A percentile compares a stretch with the other conserved stretches of the same genome.
Evolutionary conservation across 176 grass and related monocot species (phyloP).

Genomic region (Ananas comosus): DNA sequence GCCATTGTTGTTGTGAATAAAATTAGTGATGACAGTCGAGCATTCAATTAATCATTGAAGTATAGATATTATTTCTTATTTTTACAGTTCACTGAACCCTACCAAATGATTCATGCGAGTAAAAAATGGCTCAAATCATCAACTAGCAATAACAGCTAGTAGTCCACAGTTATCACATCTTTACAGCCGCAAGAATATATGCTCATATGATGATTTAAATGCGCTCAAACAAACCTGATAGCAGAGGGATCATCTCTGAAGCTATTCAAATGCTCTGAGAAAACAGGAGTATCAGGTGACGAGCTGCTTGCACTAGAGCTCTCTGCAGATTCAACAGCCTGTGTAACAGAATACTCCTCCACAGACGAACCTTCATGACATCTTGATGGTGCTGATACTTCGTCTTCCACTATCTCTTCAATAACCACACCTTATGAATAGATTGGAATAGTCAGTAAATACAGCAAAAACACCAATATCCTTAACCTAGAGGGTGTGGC

Average conservation of each 20-base stretch:
- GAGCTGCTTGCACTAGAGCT: constrained; percentile 19
- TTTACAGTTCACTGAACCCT: background rate
- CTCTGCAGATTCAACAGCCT: constrained; percentile 35
- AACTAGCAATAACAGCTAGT: background rate
- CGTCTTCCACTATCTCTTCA: constrained; percentile 80
- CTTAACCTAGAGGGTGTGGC: background rate
- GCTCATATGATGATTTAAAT: background rate
- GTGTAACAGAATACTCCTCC: constrained; percentile 29
- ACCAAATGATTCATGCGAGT: background rate
- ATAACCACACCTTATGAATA: constrained; percentile 55
- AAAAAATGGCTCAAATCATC: background rate
- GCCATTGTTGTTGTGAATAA: too few relatives aligned
- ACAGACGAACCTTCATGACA: constrained; percentile 37
- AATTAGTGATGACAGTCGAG: too few relatives aligned
- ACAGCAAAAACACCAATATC: background rate
- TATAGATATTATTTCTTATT: too few relatives aligned
- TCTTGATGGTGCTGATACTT: constrained; percentile 23
- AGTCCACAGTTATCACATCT: too few relatives aligned
- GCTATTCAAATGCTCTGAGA: constrained; percentile 25
- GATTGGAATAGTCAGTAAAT: background rate
- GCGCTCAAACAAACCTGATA: constrained; percentile 28
- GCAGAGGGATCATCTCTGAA: constrained; percentile 41
- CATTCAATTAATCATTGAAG: too few relatives aligned
- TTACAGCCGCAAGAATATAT: background rate
- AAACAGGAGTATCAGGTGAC: constrained; percentile 4